Base-by-base conservation (phyloP, 2,329 filamentous ascomycete genomes). In the Ophiocordyceps robertsii region DNA sequence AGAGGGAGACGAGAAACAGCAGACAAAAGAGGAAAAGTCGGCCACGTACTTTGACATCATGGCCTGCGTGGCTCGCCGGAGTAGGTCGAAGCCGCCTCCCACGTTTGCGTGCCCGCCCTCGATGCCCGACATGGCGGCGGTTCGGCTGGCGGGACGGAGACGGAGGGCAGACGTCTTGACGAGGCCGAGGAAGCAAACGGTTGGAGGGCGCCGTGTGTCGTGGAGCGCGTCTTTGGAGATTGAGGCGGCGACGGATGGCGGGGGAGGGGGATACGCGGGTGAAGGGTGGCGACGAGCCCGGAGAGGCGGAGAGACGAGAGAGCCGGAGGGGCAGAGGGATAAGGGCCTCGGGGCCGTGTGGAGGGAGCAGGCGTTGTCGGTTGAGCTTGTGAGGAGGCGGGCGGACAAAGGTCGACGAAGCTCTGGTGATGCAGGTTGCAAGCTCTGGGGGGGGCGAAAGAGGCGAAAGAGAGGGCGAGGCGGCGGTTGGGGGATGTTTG, bases 1-100 rank as follows among this genome's bases (percentile, higher is more conserved):
- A 27, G 24, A 27, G 24, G 24, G 24, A 10, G 33, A 36, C 4
- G 17, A 36, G 17, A 36, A 14, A 16, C 5, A 36, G 33, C 9
- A 7, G 33, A 14, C 14, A 36, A 14, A n/a, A n/a, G 49, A 41
- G 47, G 41, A 46, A 52, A 48, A 47, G 50, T 44, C 45, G 31
- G 27, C 39, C 44, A 69, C 73, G 58, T 69, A 77, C 73, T 65
- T 77, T 62, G 73, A 77, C 71, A 79, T 75, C 69, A 78, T 72
- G 51, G 70, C 70, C 54, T 77, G 73, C n/a, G 75, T 79, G 47
- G 75, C 75, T 57, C 73, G 67, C 54, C 71, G 66, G 49, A 79
- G 58, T 50, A 79, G 63, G 59, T 79, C 75, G 51, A 70, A 75
- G 50, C 69, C 65, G 54, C 68, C 66, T 30, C 56, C 41, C 11